Evolutionary conservation across 176 grass and related monocot species (phyloP).

Genomic region (Zoysia pacifica): DNA sequence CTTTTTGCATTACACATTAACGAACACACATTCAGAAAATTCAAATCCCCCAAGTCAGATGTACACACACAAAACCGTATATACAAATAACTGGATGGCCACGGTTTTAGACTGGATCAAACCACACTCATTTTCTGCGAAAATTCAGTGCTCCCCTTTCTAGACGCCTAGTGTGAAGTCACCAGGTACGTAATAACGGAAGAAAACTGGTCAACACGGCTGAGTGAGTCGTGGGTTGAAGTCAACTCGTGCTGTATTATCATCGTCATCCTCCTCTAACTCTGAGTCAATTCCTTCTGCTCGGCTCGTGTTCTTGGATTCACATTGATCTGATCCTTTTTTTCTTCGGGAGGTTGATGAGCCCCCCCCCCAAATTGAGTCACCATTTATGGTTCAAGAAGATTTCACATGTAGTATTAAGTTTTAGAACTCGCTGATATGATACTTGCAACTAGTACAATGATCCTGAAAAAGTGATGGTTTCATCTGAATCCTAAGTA

Average conservation of each 20-base stretch:
- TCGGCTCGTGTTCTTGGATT: neutral
- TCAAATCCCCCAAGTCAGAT: neutral
- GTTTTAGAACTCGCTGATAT: too few species aligned
- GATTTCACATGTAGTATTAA: too few species aligned
- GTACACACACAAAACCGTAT: neutral
- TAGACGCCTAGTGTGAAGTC: conserved; percentile 35
- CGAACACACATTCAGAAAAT: neutral
- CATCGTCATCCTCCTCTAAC: conserved; percentile 18
- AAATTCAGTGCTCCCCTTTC: neutral
- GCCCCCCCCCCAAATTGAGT: too few species aligned
- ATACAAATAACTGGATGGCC: neutral
- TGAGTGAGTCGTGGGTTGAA: conserved; percentile 27
- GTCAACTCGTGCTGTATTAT: conserved; percentile 5
- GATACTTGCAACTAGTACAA: too few species aligned
- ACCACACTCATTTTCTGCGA: conserved; percentile 3
- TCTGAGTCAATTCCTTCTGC: conserved; percentile 20
- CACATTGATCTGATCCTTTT: neutral
- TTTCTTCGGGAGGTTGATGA: neutral
- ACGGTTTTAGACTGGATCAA: conserved; percentile 31
- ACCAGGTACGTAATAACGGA: neutral
- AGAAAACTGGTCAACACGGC: conserved; percentile 38
- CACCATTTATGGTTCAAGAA: too few species aligned
- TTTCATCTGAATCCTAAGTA: too few species aligned
- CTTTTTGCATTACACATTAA: neutral
- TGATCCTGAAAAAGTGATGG: too few species aligned